These are phyloP conservation scores for Ulmus americana DNA, from an alignment of 331 rosid species.

Conservation along the genomic window DNA sequence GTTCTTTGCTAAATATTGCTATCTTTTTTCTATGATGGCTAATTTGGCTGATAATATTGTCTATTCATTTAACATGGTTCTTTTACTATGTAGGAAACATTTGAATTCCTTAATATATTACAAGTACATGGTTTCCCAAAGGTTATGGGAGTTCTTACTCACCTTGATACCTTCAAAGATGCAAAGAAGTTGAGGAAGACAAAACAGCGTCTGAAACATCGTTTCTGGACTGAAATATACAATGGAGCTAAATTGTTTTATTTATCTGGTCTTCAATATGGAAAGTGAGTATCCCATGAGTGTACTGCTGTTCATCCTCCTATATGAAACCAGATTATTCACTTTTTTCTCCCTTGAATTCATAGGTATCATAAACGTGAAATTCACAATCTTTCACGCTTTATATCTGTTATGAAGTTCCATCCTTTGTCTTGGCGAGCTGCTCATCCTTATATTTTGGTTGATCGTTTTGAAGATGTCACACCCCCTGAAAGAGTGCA, in stretches of 20 bases:
- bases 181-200: slow-evolving; percentile 73
- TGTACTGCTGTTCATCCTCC: neutral
- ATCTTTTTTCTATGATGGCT: neutral
- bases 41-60: neutral
- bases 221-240: slow-evolving; percentile 89
- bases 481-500: slow-evolving; percentile 77
- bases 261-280: slow-evolving; percentile 81
- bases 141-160: slow-evolving; percentile 97
- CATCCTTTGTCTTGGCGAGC: slow-evolving; percentile 88
- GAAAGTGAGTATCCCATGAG: slow-evolving; percentile 56
- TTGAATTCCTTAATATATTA: slow-evolving; percentile 88
- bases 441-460: slow-evolving; percentile 81
- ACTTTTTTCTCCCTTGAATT: slow-evolving; percentile 15
- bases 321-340: neutral
- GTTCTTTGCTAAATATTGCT: no score
- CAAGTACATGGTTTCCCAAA: slow-evolving; percentile 91
- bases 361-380: slow-evolving; percentile 81
- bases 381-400: slow-evolving; percentile 83
- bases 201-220: slow-evolving; percentile 81
- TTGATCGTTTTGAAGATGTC: slow-evolving; percentile 88
- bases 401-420: slow-evolving; percentile 91
- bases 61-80: neutral
- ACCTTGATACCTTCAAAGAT: slow-evolving; percentile 83
- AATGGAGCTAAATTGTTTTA: slow-evolving; percentile 92
- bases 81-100: slow-evolving; percentile 62